phyloP scores from a whole-genome alignment of 768 basidiomycete species.

The Terana coerulea region DNA sequence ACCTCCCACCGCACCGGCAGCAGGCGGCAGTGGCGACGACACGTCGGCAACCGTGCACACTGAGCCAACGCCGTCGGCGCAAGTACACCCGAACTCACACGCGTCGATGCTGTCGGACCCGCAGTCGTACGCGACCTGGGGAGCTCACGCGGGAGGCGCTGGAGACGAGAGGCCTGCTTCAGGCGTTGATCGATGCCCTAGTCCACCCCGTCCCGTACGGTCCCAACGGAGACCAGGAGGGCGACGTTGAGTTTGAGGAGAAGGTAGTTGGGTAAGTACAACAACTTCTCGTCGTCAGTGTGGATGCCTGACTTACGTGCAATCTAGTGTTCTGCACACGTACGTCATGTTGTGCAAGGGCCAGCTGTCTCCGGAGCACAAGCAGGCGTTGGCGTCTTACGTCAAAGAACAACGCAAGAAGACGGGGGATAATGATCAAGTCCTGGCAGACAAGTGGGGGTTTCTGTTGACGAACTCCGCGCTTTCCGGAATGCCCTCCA shows the following conservation, averaged over 20 bases:
- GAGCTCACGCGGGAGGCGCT: slow-evolving; percentile 47
- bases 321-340: slow-evolving; percentile 45
- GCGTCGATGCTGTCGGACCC: slow-evolving; percentile 59
- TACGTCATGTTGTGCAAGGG: slow-evolving; percentile 43
- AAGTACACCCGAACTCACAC: slow-evolving; percentile 72
- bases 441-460: slow-evolving; percentile 27
- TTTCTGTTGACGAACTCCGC: slow-evolving; percentile 10
- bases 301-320: not conserved
- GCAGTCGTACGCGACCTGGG: slow-evolving; percentile 48
- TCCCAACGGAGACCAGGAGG: slow-evolving; percentile 59
- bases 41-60: slow-evolving; percentile 16
- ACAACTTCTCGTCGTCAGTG: not conserved
- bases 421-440: slow-evolving; percentile 13
- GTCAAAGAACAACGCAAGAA: slow-evolving; percentile 20
- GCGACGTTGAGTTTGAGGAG: slow-evolving; percentile 64
- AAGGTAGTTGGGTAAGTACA: slow-evolving; percentile 48
- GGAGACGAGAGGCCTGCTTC: slow-evolving; percentile 40
- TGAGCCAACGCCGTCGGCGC: slow-evolving; percentile 18
- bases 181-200: slow-evolving; percentile 49
- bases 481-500: not conserved
- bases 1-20: not conserved
- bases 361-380: slow-evolving; percentile 28
- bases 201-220: slow-evolving; percentile 59
- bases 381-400: slow-evolving; percentile 24
- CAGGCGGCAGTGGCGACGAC: not conserved